Conservation (phyloP, 331 rosid species). For the Spiraea crenata region DNA sequence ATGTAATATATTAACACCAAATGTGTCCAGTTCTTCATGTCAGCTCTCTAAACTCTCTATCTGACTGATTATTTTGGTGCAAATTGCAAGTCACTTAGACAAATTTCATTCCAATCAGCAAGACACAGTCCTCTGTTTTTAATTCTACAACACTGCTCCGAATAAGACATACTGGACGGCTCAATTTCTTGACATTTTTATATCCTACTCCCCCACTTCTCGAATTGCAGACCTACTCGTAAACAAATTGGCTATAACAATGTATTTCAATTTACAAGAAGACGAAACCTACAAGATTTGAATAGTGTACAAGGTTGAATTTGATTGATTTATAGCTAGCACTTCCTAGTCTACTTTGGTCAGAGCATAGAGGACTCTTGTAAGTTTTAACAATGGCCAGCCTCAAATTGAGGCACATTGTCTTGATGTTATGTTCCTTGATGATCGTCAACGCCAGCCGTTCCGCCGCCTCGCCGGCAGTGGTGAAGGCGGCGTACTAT, state of each 20-base stretch:
- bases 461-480: not conserved
- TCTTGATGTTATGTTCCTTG: constrained; percentile 16
- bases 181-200: not conserved
- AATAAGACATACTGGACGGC: constrained; percentile 33
- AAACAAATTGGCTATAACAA: too few species aligned
- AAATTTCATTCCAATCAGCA: constrained; percentile 9
- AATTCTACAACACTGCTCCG: not conserved
- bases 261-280: too few species aligned
- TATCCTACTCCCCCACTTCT: not conserved
- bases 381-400: constrained; percentile 28
- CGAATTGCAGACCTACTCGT: too few species aligned
- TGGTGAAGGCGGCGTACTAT: constrained; percentile 51
- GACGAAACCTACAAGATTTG: too few species aligned
- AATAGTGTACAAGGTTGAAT: too few species aligned
- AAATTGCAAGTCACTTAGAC: not conserved
- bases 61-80: not conserved
- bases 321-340: not conserved
- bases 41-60: not conserved
- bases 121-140: not conserved
- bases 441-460: constrained; percentile 6
- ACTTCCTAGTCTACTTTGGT: constrained; percentile 2
- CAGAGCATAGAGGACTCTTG: not conserved
- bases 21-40: not conserved
- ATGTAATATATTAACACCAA: not conserved
- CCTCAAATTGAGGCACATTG: constrained; percentile 12